Evolutionary conservation across 352 stramenopile genomes (phyloP), one percentile per base, ranked within the genome.

Genomic region (Pelagophyceae sp.): DNA sequence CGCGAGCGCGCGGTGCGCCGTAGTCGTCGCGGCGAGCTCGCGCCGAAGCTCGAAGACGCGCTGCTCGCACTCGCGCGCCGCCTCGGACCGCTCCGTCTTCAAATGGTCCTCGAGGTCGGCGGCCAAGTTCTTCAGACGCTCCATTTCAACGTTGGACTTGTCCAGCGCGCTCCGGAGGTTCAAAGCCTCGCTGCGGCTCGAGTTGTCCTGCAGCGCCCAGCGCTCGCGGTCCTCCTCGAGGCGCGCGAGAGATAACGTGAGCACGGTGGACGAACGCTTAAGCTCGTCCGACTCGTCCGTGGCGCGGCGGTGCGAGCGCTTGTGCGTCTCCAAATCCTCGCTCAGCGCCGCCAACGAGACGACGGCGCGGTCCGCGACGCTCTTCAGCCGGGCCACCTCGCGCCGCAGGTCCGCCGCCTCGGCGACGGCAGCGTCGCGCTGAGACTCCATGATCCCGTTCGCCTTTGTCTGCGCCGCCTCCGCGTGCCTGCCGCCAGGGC

Each of bases 91-190:
- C 32, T 76, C 61, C 23, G 58, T n/a, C 38, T 45, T 78, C 1
- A 75, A 23, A n/a, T 75, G 38, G 58, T 78, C 75, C 35, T 78
- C 75, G 61, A 78, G 72, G 60, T 78, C 75, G 19, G 58, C 54
- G 75, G 23, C 32, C 6, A 76, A 5, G n/a, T 45, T 29, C 32
- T 75, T 75, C 23, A 76, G n/a, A 3, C 60, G 27, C 38, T 78
- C 75, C 0, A 51, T 51, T 51, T 78, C 75, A 2, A 40, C 11
- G 6, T 75, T 50, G 2, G 60, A 38, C 37, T 78, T 78, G 19
- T 78, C 75, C n/a, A 78, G 75, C 11, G 75, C 75, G 1, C 23
- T n/a, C 58, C 65, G 61, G 61, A 75, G 20, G 6, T 71, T 38
- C n/a, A 78, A 71, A 19, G 63, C 58, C 17, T 78, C 75, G 37